Evolutionary conservation across 257 asterid genomes (phyloP), one percentile per base, ranked within the genome.

Genomic region (Penstemon barbatus): DNA sequence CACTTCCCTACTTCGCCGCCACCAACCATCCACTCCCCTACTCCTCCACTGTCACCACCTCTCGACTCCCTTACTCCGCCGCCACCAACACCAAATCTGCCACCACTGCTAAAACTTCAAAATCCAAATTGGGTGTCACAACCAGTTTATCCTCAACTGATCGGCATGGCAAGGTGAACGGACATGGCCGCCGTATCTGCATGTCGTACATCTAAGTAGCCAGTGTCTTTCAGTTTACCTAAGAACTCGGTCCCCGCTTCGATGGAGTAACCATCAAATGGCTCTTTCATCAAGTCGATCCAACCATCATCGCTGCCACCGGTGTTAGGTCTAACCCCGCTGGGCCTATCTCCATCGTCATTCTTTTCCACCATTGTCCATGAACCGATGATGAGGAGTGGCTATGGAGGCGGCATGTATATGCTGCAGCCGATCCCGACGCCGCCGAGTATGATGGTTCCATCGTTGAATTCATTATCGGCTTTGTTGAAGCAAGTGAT

Each of bases 401-500:
- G n/a, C 18, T 25, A 25, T 25, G 33, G 2, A 25, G 33, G 33
- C 33, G 2, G 55, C 8, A 9, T 25, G 44, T 72, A 74, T 48
- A 9, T 36, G 65, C 69, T 55, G 57, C 61, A 73, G 5, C 52
- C 51, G 8, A 42, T 15, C 18, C 0, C 18, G 18, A 15, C 72
- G 1, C 77, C 67, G 19, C 85, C 78, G 1, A 77, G 71, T 64
- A 2, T 25, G 33, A 25, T 25, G 33, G 33, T 25, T 25, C 33
- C 2, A 2, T 25, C 33, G 33, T 25, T 2, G 33, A 86, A 86
- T 91, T 87, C 91, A 8, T 86, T 89, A 59, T 85, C 89, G 51
- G 78, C 89, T 39, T 41, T 88, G 84, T 83, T 91, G 76, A 50
- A 81, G 84, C 88, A 91, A 1, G 33, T 2, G 64, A 85, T 89